Percentiles rank a stretch among this genome's conserved stretches.
Evolutionary conservation across 1,139 yeast species (phyloP).

Genomic region (Protomyces macrosporus): DNA sequence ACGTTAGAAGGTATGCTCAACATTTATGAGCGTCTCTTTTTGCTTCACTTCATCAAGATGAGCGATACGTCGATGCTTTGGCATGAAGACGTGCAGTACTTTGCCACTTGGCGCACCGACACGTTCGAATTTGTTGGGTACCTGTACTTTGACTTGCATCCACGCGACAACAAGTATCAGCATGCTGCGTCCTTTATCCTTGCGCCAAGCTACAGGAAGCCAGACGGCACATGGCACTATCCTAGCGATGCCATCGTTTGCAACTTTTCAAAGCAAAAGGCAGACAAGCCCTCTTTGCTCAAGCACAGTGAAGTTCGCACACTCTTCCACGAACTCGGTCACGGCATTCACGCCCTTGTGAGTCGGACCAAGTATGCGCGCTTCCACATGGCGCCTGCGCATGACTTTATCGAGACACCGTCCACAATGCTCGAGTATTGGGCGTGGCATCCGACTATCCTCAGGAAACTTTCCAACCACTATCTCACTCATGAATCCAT

Average conservation of each 20-base stretch:
- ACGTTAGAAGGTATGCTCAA: slow-evolving; percentile 64
- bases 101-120: slow-evolving; percentile 64
- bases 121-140: slow-evolving; percentile 69
- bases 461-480: slow-evolving; percentile 59
- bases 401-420: slow-evolving; percentile 88
- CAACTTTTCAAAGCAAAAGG: slow-evolving; percentile 73
- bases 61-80: slow-evolving; percentile 44
- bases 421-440: slow-evolving; percentile 85
- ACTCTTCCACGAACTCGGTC: slow-evolving; percentile 85
- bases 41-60: slow-evolving; percentile 57
- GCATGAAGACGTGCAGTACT: slow-evolving; percentile 75
- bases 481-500: slow-evolving; percentile 56
- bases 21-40: slow-evolving; percentile 63
- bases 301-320: slow-evolving; percentile 77
- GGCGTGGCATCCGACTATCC: slow-evolving; percentile 69
- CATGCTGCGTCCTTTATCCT: slow-evolving; percentile 81
- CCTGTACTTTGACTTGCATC: slow-evolving; percentile 74
- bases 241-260: slow-evolving; percentile 79
- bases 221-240: slow-evolving; percentile 48
- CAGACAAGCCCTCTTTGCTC: slow-evolving; percentile 65
- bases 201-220: slow-evolving; percentile 54
- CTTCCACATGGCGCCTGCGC: slow-evolving; percentile 68
- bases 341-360: slow-evolving; percentile 74
- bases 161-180: slow-evolving; percentile 78
- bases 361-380: slow-evolving; percentile 60